These are phyloP conservation scores for Cydonia oblonga DNA, from an alignment of 331 rosid species.

Conservation along the genomic window DNA sequence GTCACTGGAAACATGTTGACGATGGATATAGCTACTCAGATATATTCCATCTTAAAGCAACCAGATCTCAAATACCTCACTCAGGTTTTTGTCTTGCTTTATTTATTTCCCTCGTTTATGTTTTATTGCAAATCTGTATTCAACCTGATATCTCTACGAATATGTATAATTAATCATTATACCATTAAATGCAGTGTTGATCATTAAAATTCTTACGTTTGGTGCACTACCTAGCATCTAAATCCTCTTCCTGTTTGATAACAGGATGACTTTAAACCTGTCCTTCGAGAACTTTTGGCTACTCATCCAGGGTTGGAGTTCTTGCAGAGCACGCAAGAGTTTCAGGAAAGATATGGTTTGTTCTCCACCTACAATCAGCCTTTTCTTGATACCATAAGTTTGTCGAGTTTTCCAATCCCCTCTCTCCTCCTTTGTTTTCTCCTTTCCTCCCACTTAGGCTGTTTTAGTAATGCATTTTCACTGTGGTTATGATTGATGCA, in stretches of 20 bases:
- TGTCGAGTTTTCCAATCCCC: neutral
- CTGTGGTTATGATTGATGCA: neutral
- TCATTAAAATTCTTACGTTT: neutral
- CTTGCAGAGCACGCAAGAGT: slow-evolving; percentile 95
- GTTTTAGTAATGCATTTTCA: neutral
- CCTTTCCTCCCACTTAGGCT: neutral
- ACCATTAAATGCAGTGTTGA: neutral
- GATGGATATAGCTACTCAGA: slow-evolving; percentile 75
- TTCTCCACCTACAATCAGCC: neutral
- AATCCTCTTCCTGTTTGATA: slow-evolving; percentile 12
- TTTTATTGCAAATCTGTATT: neutral
- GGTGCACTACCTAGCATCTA: slow-evolving; percentile 3
- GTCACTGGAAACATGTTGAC: slow-evolving; percentile 77
- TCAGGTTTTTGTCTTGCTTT: slow-evolving; percentile 45
- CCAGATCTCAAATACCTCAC: slow-evolving; percentile 71
- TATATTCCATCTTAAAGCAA: slow-evolving; percentile 73
- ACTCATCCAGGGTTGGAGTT: slow-evolving; percentile 97
- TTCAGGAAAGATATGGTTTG: slow-evolving; percentile 99
- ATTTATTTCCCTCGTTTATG: neutral
- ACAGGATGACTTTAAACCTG: slow-evolving; percentile 95
- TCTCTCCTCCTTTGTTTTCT: neutral
- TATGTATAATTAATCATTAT: neutral
- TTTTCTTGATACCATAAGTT: neutral
- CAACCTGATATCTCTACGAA: neutral
- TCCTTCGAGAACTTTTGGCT: slow-evolving; percentile 89